Conservation (phyloP, 805 yeast species). For the Saturnispora hagleri region DNA sequence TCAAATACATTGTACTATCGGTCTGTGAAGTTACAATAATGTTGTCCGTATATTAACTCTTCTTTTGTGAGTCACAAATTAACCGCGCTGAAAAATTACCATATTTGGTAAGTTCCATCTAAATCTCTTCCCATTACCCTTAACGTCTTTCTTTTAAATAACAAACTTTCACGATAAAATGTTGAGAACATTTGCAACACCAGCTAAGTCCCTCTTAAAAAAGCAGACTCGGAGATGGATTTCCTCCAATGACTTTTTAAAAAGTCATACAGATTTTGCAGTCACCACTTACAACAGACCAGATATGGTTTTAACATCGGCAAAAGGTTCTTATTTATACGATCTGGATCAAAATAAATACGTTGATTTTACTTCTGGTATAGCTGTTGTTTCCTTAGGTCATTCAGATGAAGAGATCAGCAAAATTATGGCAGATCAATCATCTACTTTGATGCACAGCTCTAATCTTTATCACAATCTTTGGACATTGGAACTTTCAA, state of each 20-base stretch:
- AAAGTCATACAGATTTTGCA: slow-evolving; percentile 33
- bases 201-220: slow-evolving; percentile 8
- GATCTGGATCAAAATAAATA: slow-evolving; percentile 73
- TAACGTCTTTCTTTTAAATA: background rate
- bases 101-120: background rate
- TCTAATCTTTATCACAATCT: slow-evolving; percentile 81
- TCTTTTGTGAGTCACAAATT: background rate
- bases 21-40: background rate
- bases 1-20: too few relatives aligned
- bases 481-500: slow-evolving; percentile 74
- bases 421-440: slow-evolving; percentile 62
- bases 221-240: slow-evolving; percentile 6
- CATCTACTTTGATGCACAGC: slow-evolving; percentile 64
- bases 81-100: background rate
- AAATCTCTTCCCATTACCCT: background rate
- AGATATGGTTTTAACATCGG: slow-evolving; percentile 64
- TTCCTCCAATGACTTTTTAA: slow-evolving; percentile 24
- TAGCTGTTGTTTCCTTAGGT: slow-evolving; percentile 94
- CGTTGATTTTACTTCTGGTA: slow-evolving; percentile 90
- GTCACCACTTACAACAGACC: slow-evolving; percentile 82
- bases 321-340: slow-evolving; percentile 70
- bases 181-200: slow-evolving; percentile 6
- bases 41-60: background rate
- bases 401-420: slow-evolving; percentile 74
- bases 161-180: background rate